phyloP scores from a whole-genome alignment of 2,329 filamentous ascomycete genomes.

The Chaetomium globosum region DNA sequence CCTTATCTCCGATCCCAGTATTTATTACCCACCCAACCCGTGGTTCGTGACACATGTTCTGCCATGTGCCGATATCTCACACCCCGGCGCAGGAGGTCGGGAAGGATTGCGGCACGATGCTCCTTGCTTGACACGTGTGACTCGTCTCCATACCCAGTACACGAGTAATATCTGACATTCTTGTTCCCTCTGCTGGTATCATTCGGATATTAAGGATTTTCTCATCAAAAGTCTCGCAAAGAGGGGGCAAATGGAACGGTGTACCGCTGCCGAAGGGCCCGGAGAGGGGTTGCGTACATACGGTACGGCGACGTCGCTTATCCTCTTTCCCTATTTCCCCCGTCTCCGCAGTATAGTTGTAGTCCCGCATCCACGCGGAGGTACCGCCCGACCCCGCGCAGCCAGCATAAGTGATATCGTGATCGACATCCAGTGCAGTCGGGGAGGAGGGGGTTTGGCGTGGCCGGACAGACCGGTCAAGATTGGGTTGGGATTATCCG shows the following conservation, averaged over 20 bases:
- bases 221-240: too few species aligned
- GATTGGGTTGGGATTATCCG: not conserved
- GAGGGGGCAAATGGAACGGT: not conserved
- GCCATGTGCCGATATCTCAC: not conserved
- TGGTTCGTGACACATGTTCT: too few species aligned
- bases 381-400: not conserved
- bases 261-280: not conserved
- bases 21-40: slow-evolving; percentile 1
- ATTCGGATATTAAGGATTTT: too few species aligned
- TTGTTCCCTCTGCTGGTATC: too few species aligned
- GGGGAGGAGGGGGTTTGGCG: not conserved
- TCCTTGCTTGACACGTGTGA: not conserved
- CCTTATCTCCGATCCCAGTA: not conserved
- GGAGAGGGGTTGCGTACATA: too few species aligned
- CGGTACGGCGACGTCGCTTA: not conserved
- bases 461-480: not conserved
- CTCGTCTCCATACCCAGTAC: too few species aligned
- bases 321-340: not conserved
- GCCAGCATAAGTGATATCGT: not conserved
- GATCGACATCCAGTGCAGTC: not conserved
- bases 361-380: not conserved
- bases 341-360: not conserved
- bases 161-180: too few species aligned
- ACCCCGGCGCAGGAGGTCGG: not conserved
- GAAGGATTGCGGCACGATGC: slow-evolving; percentile 7